These are phyloP conservation scores for Colletotrichum tofieldiae DNA, from an alignment of 2,329 filamentous ascomycete genomes.

Conservation along the genomic window DNA sequence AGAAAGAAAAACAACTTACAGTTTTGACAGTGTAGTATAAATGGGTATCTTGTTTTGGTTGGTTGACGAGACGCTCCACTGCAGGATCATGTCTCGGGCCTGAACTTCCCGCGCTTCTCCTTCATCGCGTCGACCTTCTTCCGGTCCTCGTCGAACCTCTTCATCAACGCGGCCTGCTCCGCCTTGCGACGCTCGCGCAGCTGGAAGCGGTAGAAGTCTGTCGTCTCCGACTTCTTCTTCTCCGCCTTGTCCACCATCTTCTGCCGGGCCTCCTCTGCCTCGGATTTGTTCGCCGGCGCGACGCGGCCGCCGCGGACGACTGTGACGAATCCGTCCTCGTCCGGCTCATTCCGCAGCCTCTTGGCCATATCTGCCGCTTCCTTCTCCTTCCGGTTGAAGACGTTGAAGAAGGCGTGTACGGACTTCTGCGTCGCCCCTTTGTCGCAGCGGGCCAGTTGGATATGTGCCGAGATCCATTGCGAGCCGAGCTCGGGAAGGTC, in stretches of 20 bases:
- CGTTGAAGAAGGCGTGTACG: slow-evolving; percentile 88
- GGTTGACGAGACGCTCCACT: not conserved
- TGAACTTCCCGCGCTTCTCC: slow-evolving; percentile 75
- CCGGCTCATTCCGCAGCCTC: slow-evolving; percentile 82
- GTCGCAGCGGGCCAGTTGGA: slow-evolving; percentile 80
- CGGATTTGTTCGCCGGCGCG: slow-evolving; percentile 82
- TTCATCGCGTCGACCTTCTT: slow-evolving; percentile 81
- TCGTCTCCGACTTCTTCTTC: slow-evolving; percentile 74
- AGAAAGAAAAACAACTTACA: slow-evolving; percentile 40
- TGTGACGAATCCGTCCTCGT: slow-evolving; percentile 96
- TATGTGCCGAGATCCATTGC: slow-evolving; percentile 75
- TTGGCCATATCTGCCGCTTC: slow-evolving; percentile 75
- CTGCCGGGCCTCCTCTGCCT: slow-evolving; percentile 73
- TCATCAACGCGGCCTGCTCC: slow-evolving; percentile 77
- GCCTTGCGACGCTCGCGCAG: slow-evolving; percentile 84
- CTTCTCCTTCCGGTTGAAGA: slow-evolving; percentile 82
- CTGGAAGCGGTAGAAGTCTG: slow-evolving; percentile 90
- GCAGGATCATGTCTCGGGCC: slow-evolving; percentile 61
- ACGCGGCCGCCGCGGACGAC: slow-evolving; percentile 84
- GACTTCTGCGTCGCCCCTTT: slow-evolving; percentile 76
- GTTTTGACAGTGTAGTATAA: slow-evolving; percentile 32
- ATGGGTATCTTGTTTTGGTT: slow-evolving; percentile 32
- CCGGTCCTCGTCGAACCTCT: slow-evolving; percentile 82
- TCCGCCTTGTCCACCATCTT: slow-evolving; percentile 75
- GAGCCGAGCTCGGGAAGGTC: slow-evolving; percentile 72